Base-by-base conservation (phyloP, 2,329 filamentous ascomycete genomes). In the Apiospora saccharicola region DNA sequence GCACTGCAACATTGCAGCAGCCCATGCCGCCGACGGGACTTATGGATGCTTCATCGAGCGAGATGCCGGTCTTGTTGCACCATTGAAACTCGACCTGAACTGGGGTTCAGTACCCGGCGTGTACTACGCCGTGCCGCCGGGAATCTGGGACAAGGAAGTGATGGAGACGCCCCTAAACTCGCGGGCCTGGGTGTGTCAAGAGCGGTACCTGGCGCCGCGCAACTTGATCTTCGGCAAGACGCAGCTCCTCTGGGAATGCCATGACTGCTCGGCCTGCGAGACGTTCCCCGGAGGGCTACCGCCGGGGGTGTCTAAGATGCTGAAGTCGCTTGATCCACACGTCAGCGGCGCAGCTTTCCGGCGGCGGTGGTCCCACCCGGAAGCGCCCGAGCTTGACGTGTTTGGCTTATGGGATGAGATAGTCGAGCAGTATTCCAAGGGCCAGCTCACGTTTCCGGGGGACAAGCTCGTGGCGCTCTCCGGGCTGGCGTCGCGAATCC, bases 181-280 rank as follows among this genome's bases (percentile, higher is more conserved):
- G 13, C 30, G 71, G 22, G 61, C 67, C 13, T 72, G 71, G 71
- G 71, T 72, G 14, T 47, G 69, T 7, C 71, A 72, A 26, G 71
- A 72, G 41, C 71, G 71, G 13, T 68, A 69, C 24, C 69, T 67
- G 10, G 53, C 71, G 49, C 71, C 71, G 5, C 71, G 71, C 3
- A 69, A 67, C 8, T 47, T 72, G 14, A 51, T 69, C 46, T 72
- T 67, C 44, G 71, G 71, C 4, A 24, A 34, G 26, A 44, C 26
- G 2, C 47, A 67, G n/a, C 41, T 69, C 1, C 69, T 64, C 67
- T 72, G 71, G 71, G 71, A 72, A n/a, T 72, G 71, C 24, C 64
- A 69, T 41, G 13, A 44, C 43, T 44, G 43, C 16, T 16, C 43
- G 0, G 43, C 43, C 4, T 14, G 13, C 5, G 43, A 44, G 6